These are phyloP conservation scores for Blepharisma japonicum DNA, from an alignment of 73 alveolate species.

Conservation along the genomic window DNA sequence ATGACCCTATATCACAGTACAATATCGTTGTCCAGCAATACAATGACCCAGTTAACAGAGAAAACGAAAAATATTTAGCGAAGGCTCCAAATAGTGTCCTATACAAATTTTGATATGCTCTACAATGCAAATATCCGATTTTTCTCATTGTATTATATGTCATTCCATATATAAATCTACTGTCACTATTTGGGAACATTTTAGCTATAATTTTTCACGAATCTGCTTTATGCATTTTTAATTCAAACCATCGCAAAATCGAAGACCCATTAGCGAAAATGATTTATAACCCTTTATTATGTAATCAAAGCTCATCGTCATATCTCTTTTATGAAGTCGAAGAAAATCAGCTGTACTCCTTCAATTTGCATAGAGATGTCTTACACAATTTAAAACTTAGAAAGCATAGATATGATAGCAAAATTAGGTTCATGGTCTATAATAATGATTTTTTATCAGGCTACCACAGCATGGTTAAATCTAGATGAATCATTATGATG, in stretches of 20 bases:
- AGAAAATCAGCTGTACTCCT: background rate
- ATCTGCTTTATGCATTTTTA: background rate
- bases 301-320: background rate
- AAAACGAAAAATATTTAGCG: background rate
- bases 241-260: background rate
- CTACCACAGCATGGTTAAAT: no score
- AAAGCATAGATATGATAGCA: background rate
- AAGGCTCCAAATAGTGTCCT: background rate
- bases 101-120: slow-evolving; percentile 5
- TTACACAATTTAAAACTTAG: background rate
- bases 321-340: slow-evolving; percentile 15
- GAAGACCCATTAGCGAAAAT: background rate
- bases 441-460: background rate
- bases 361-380: background rate
- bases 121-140: background rate
- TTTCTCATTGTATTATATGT: background rate
- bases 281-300: background rate
- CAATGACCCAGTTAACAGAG: slow-evolving; percentile 27
- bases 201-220: background rate
- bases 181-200: background rate
- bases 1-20: slow-evolving; percentile 19
- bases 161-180: background rate
- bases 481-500: no score
- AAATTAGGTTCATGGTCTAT: slow-evolving; percentile 4
- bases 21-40: slow-evolving; percentile 7